These are phyloP conservation scores for Ustilago xerochloae DNA, from an alignment of 1,284 basidiomycete species.

Conservation along the genomic window DNA sequence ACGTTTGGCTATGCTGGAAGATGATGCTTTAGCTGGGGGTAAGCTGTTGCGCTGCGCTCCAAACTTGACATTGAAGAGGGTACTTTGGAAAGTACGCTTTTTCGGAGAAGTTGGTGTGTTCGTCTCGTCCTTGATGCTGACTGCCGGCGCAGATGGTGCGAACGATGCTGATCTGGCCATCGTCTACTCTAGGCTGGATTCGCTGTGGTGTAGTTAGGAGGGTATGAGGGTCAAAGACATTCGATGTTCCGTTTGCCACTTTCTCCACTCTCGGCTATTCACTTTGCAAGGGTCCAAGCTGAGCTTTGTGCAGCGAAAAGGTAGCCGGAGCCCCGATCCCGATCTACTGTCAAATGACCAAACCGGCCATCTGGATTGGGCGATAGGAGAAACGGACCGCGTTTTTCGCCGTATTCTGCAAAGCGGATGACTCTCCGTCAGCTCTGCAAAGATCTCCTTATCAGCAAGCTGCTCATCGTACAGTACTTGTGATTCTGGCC, in stretches of 20 bases:
- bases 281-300: constrained; percentile 3
- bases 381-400: neutral
- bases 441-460: constrained; percentile 4
- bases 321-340: constrained; percentile 1
- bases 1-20: constrained; percentile 6
- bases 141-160: constrained; percentile 8
- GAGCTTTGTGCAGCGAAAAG: neutral
- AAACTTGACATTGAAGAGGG: constrained; percentile 46
- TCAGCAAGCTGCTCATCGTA: neutral
- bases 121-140: neutral
- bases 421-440: neutral
- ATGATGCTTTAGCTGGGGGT: constrained; percentile 15
- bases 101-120: constrained; percentile 7
- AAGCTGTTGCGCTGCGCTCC: constrained; percentile 25
- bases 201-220: neutral
- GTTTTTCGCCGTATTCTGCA: neutral
- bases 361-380: neutral
- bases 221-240: neutral
- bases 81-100: constrained; percentile 39
- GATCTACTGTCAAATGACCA: neutral
- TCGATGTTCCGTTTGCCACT: constrained; percentile 8
- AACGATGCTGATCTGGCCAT: constrained; percentile 24
- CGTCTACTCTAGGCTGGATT: neutral
- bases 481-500: neutral
- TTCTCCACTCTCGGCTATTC: constrained; percentile 18